Evolutionary conservation across 331 rosid species (phyloP).

Genomic region (Acacia concinna): DNA sequence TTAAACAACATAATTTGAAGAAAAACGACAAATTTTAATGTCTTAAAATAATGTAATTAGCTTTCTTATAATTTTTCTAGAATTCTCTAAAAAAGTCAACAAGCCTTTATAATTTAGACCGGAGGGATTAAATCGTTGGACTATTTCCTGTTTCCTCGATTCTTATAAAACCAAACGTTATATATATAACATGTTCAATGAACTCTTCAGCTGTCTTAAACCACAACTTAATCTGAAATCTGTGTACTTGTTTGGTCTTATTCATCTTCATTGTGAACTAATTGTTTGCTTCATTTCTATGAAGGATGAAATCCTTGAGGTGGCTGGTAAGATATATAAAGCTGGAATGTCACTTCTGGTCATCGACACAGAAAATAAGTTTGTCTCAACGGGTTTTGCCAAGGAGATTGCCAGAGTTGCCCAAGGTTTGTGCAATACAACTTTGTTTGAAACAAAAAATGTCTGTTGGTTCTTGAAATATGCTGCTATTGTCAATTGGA

Average conservation of each 20-base stretch:
- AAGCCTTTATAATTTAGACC: no score
- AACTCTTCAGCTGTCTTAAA: background rate
- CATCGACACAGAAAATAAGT: constrained; percentile 96
- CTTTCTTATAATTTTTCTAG: no score
- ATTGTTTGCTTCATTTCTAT: constrained; percentile 25
- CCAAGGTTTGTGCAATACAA: constrained; percentile 72
- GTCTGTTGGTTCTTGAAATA: background rate
- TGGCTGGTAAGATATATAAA: constrained; percentile 91
- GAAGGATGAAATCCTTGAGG: constrained; percentile 97
- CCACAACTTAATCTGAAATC: background rate
- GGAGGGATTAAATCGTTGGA: no score
- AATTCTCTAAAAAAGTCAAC: no score
- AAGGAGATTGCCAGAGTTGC: constrained; percentile 98
- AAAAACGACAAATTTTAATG: no score
- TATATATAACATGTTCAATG: background rate
- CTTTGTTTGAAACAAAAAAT: background rate
- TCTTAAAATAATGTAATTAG: no score
- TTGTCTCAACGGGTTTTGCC: constrained; percentile 96
- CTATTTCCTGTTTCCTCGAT: background rate
- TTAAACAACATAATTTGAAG: no score
- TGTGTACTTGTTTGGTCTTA: background rate
- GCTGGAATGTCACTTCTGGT: constrained; percentile 97
- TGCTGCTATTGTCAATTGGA: background rate
- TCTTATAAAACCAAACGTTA: background rate
- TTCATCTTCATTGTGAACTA: constrained; percentile 16